Evolutionary conservation across 2,329 filamentous ascomycete species (phyloP), one percentile per base, ranked within the genome.

Genomic region (Macrophomina pseudophaseolina): DNA sequence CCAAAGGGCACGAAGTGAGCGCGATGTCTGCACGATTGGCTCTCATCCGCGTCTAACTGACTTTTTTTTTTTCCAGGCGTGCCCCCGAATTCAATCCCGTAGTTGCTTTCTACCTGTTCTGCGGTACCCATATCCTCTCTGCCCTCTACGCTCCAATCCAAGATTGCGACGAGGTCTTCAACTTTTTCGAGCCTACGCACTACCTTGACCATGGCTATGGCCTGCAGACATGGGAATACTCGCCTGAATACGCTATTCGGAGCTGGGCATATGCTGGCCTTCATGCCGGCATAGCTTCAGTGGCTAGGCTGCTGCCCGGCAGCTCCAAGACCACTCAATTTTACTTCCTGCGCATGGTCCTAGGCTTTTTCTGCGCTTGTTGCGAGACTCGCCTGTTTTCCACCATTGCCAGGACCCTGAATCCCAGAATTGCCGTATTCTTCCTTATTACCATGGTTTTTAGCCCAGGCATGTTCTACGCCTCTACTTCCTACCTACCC

Each of bases 101-200:
- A 71, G 85, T 87, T 54, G 91, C 91, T 12, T 96, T 97, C 77
- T 95, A 91, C 75, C 79, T 92, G 69, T 95, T 96, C 77, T 82
- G 96, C 53, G 82, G 83, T 35, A 89, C 91, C 70, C 93, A 93
- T 75, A 71, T 91, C 18, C 73, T 94, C 28, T 91, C 94, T 6
- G 95, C 94, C 11, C 74, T 91, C 38, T 94, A 90, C 76, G 90
- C 93, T 1, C 95, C 95, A 0, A 97, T 99, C 70, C 94, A 97
- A 78, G 95, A 99, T 79, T 99, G 95, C 77, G 95, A 99, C 74
- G 95, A 99, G 82, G 94, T 94, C 11, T 99, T 97, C 86, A 99
- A 99, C 78, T 99, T 97, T 83, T 99, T 94, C 93, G 95, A 99
- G 74, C 94, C 95, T 0, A 89, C 94, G 0, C 95, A 99, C 79